phyloP scores from a whole-genome alignment of 495 filamentous ascomycete species.

The Astrothelium subdiscretum region DNA sequence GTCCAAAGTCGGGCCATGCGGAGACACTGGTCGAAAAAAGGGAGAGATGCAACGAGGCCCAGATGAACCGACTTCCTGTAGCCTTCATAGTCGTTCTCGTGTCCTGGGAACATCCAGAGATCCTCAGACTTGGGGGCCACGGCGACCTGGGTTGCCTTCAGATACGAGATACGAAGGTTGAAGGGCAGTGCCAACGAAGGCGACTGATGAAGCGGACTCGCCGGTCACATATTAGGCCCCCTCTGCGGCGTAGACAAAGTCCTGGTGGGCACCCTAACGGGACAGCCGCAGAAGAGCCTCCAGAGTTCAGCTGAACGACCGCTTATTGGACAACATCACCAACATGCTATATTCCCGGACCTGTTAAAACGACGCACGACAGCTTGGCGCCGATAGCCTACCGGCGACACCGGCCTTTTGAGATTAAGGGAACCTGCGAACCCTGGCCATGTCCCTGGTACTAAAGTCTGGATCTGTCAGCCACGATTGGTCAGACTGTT shows the following conservation, averaged over 20 bases:
- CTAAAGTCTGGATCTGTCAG: too few relatives aligned
- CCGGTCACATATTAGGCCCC: neutral
- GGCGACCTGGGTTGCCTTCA: neutral
- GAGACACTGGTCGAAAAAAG: neutral
- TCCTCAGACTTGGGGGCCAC: neutral
- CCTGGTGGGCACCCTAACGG: neutral
- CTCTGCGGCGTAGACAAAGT: neutral
- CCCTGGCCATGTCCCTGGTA: too few relatives aligned
- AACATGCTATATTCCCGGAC: neutral
- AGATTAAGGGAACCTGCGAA: neutral
- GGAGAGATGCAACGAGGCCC: neutral
- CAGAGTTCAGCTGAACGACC: neutral
- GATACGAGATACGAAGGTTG: neutral
- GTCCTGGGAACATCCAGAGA: neutral
- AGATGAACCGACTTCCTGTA: neutral
- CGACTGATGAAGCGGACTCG: neutral
- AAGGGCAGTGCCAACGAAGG: neutral
- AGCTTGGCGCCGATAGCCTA: neutral
- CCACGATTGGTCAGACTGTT: too few relatives aligned
- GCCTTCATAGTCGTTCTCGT: neutral
- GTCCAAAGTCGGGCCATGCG: neutral
- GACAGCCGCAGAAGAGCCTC: neutral
- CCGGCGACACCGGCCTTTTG: too few relatives aligned
- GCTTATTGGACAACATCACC: neutral
- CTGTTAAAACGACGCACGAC: neutral